Base-by-base conservation (phyloP, 768 basidiomycete genomes). In the Tulasnella sp. region DNA sequence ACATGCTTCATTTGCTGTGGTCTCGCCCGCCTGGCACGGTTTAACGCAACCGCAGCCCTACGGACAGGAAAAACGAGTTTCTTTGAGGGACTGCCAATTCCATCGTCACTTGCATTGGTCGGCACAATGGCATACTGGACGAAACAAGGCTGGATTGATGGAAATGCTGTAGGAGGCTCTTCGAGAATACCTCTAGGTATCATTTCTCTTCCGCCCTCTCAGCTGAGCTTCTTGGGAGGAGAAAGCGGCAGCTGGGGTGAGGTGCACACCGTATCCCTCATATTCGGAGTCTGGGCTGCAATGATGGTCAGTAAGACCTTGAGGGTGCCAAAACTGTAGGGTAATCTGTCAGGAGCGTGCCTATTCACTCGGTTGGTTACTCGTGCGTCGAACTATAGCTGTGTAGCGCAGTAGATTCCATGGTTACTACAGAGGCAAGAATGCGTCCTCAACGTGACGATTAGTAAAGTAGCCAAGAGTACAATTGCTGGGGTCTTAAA, bases 291-390 rank as follows among this genome's bases (percentile, higher is more conserved):
- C 11, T 98, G 92, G 93, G 94, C 86, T 7, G 84, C 91, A 14
- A 85, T 87, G 46, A 98, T 99, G 94, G 87, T 99, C 62, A 93
- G 89, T 76, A 98, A 98, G 73, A 98, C 96, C 14, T 74, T 99
- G 43, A 78, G 82, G 49, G 80, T 97, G 50, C 86, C 88, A 11
- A 91, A 91, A 71, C 63, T 78, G 43, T 87, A 69, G 76, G 23
- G 39, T 1, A 1, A 39, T 39, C 36, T 39, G 11, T 39, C 36
- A n/a, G 36, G n/a, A 39, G 36, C 17, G n/a, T 39, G n/a, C n/a
- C n/a, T n/a, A n/a, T n/a, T n/a, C n/a, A n/a, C n/a, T n/a, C n/a
- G n/a, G n/a, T n/a, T n/a, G n/a, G n/a, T n/a, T n/a, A n/a, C n/a
- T n/a, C n/a, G n/a, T n/a, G n/a, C n/a, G n/a, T n/a, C n/a, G n/a